Evolutionary conservation across 1,284 basidiomycete species (phyloP), one percentile per base, ranked within the genome.

Genomic region (Cutaneotrichosporon spelunceum): DNA sequence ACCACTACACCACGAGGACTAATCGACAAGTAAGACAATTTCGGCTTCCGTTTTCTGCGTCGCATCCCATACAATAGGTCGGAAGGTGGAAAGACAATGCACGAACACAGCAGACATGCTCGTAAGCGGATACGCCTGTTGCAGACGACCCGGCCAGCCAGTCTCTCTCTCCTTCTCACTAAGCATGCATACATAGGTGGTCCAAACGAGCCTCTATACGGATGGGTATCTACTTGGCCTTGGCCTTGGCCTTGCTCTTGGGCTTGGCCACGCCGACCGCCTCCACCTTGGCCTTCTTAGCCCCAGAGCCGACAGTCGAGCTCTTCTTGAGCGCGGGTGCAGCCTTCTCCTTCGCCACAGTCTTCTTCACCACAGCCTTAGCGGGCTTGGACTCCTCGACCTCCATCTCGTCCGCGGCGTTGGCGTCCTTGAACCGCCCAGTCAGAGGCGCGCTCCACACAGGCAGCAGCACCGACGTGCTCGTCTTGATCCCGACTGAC

Each of bases 401-500:
- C 30, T 61, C 64, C 56, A 62, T 67, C 45, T 62, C 61, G 49
- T 53, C 62, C 42, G 49, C 66, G 27, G 57, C 58, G 27, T 59
- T 61, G 27, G 57, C 58, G 27, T 59, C 61, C 47, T 69, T 70
- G 65, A 75, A 73, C 57, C 71, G 66, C 42, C 84, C 85, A 52
- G 84, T 83, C 6, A 82, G 82, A 14, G 81, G 82, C 53, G 86
- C 85, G 48, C 83, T 86, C 92, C 93, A 99, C 69, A 99, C 86
- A 1, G 95, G 95, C 30, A 99, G 80, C 65, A 89, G 87, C n/a
- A 87, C 83, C 56, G 88, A 91, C 21, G 84, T 85, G 67, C 86
- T 90, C 3, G 93, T 96, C 81, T 99, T 99, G 81, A 99, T 87
- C 68, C 93, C 85, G 29, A 99, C 78, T 63, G 86, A 88, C 71